Base-by-base conservation (phyloP, 2,329 filamentous ascomycete species). In the Gliomastix tumulicola region DNA sequence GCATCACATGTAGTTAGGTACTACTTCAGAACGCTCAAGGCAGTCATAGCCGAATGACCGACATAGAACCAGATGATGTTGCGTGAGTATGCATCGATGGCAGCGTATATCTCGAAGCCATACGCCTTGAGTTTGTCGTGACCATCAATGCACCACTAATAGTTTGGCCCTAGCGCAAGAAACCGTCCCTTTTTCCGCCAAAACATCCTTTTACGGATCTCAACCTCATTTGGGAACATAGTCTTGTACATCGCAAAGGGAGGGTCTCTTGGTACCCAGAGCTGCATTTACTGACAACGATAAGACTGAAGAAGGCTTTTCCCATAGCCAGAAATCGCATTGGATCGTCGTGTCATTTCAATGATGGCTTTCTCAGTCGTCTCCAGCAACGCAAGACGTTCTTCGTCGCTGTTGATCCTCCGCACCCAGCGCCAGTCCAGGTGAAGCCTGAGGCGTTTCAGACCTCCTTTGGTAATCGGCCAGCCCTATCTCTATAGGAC, bases 41-140 rank as follows among this genome's bases (percentile, higher is more conserved):
- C n/a, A n/a, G n/a, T n/a, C n/a, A n/a, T n/a, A n/a, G n/a, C n/a
- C n/a, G n/a, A n/a, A n/a, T n/a, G n/a, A n/a, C 23, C 23, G 15
- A 9, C 23, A 27, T 27, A 41, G 28, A 41, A 35, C 39, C 31
- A 41, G 31, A 41, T 37, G n/a, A 41, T 41, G 16, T 41, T 38
- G 32, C 35, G 35, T 17, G 39, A 41, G 27, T 41, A 41, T 4
- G 35, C 35, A 21, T 41, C 35, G 19, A 41, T 41, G 17, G 27
- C 32, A 21, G 35, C 35, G 21, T 41, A 41, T 32, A 41, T 38
- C 32, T 41, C 35, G 25, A 38, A 38, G 15, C 39, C 32, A 21
- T 41, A 41, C 12, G 32, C 32, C 23, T 41, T 41, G 7, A 38
- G 39, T 32, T 38, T 41, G 13, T 41, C 32, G 34, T 41, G 27